A percentile compares a stretch with the other conserved stretches of the same genome.
Conservation (phyloP, 768 basidiomycete species). For the Stropharia rugosoannulata region DNA sequence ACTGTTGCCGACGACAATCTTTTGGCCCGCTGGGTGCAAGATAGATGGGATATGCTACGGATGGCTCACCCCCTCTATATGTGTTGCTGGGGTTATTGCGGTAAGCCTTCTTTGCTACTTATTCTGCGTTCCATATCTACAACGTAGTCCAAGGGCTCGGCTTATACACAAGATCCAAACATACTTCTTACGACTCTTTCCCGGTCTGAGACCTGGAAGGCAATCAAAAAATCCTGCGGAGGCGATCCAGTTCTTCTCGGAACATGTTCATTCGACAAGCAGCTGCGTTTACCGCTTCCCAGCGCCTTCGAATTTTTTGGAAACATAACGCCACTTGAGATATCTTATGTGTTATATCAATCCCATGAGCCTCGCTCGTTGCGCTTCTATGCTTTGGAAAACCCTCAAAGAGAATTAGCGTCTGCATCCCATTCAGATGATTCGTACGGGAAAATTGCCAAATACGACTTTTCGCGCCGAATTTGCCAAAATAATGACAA, state of each 20-base stretch:
- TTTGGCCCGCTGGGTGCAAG: constrained; percentile 54
- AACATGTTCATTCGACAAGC: constrained; percentile 24
- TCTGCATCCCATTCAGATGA: constrained; percentile 9
- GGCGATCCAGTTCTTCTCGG: constrained; percentile 34
- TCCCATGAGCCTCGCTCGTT: constrained; percentile 36
- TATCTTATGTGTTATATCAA: constrained; percentile 21
- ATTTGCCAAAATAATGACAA: constrained; percentile 11
- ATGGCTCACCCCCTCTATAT: constrained; percentile 48
- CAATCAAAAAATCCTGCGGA: constrained; percentile 24
- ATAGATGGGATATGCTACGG: constrained; percentile 55
- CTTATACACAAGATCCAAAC: not conserved
- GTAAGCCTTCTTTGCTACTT: constrained; percentile 3
- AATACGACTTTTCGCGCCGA: constrained; percentile 37
- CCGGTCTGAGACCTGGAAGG: constrained; percentile 22
- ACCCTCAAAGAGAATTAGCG: constrained; percentile 23
- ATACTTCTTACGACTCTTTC: constrained; percentile 7
- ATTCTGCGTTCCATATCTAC: not conserved
- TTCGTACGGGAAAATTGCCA: constrained; percentile 27
- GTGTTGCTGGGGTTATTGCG: constrained; percentile 52
- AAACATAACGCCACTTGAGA: not conserved
- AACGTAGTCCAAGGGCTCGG: not conserved
- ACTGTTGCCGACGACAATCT: constrained; percentile 34
- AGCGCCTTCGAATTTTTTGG: constrained; percentile 10
- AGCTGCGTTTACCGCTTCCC: constrained; percentile 11
- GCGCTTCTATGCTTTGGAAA: constrained; percentile 61